Conservation (phyloP, 1,139 yeast species). For the Saccharomyces hybrid region DNA sequence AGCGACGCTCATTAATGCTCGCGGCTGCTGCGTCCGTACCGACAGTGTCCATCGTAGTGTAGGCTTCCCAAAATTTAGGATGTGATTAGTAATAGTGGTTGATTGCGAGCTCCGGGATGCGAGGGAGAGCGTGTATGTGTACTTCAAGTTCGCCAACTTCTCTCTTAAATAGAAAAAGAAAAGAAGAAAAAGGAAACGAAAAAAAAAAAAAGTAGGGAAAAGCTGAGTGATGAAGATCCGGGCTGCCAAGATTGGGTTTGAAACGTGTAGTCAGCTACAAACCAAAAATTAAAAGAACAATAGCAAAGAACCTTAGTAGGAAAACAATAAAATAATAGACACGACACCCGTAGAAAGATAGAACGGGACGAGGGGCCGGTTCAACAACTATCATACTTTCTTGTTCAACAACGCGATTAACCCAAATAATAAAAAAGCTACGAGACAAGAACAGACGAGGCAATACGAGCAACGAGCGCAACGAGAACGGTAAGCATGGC, state of each 20-base stretch:
- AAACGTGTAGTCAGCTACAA: background rate
- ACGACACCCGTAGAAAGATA: background rate
- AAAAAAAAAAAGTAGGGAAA: background rate
- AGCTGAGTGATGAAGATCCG: constrained; percentile 4
- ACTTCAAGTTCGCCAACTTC: background rate
- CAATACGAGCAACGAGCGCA: background rate
- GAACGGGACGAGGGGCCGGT: background rate
- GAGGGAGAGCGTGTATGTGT: background rate
- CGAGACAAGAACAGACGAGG: background rate
- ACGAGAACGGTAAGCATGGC: background rate
- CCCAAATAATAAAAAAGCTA: background rate
- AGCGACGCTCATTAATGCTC: background rate
- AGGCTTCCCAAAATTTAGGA: background rate
- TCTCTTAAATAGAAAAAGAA: background rate
- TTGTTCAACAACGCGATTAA: background rate
- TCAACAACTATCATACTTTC: background rate
- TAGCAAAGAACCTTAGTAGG: background rate
- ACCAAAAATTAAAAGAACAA: background rate
- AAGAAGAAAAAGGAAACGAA: background rate
- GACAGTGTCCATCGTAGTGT: background rate
- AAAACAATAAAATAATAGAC: background rate
- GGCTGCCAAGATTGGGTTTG: background rate
- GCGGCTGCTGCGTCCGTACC: constrained; percentile 5
- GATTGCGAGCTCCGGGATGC: background rate
- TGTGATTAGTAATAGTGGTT: background rate